Evolutionary conservation across 2,329 filamentous ascomycete genomes (phyloP).

Genomic region (Aspergillus pseudonomiae): DNA sequence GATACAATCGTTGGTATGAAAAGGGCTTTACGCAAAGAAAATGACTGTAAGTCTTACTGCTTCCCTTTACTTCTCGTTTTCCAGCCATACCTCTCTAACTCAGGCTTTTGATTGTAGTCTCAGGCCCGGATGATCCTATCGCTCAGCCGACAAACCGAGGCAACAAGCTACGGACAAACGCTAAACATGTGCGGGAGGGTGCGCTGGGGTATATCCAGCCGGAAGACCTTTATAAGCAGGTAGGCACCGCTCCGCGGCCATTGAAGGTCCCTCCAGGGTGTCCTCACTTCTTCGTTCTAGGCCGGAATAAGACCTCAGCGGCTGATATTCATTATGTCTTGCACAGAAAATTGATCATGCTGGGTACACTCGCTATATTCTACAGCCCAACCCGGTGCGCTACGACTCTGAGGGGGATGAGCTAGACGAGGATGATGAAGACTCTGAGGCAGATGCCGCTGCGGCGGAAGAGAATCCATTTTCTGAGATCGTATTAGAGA

Average conservation of each 20-base stretch:
- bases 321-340: constrained; percentile 15
- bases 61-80: background rate
- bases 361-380: constrained; percentile 62
- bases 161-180: constrained; percentile 63
- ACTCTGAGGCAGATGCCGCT: constrained; percentile 59
- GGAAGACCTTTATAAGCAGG: constrained; percentile 59
- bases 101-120: constrained; percentile 30
- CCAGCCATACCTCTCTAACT: constrained; percentile 15
- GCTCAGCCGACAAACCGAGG: constrained; percentile 60
- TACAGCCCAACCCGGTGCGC: constrained; percentile 61
- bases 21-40: constrained; percentile 52
- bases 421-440: constrained; percentile 60
- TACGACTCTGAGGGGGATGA: constrained; percentile 68
- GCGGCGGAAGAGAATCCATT: constrained; percentile 66
- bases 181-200: constrained; percentile 59
- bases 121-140: constrained; percentile 56
- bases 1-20: constrained; percentile 61
- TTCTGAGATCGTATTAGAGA: constrained; percentile 58
- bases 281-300: background rate
- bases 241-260: constrained; percentile 27
- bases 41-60: constrained; percentile 42
- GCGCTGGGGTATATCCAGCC: constrained; percentile 56
- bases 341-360: constrained; percentile 62
- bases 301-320: background rate
- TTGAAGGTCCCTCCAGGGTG: background rate